Evolutionary conservation across 169 alveolate species (phyloP).

Genomic region (Plasmodium gallinaceum): DNA sequence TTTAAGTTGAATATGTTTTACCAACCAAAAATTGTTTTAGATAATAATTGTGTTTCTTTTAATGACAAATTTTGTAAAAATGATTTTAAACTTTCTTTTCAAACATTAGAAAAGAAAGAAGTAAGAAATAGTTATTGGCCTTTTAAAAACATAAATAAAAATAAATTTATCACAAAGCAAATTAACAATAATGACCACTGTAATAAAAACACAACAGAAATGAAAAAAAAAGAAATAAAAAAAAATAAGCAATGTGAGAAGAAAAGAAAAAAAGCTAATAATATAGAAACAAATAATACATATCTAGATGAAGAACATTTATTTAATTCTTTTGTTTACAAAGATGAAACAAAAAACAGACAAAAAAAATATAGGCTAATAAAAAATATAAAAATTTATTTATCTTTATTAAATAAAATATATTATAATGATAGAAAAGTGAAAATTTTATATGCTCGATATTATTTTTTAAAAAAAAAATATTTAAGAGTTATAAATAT

Average conservation of each 20-base stretch:
- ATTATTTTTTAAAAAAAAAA: constrained; percentile 66
- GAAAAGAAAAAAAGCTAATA: constrained; percentile 10
- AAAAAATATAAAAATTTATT: constrained; percentile 61
- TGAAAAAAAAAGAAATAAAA: constrained; percentile 1
- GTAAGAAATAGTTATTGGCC: constrained; percentile 13
- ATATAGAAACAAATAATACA: constrained; percentile 18
- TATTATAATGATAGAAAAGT: constrained; percentile 66
- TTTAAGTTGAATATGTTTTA: constrained; percentile 5
- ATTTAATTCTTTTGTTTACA: constrained; percentile 26
- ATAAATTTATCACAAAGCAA: neutral
- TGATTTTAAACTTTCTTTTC: constrained; percentile 59
- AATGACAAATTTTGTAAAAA: constrained; percentile 35
- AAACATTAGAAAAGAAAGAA: constrained; percentile 1
- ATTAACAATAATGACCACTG: neutral
- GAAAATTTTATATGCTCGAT: constrained; percentile 65
- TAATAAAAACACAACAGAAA: neutral
- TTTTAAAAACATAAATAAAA: constrained; percentile 4
- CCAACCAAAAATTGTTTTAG: constrained; percentile 29
- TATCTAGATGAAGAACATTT: constrained; percentile 35
- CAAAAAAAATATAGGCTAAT: constrained; percentile 48
- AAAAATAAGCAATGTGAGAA: neutral
- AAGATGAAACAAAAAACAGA: constrained; percentile 25
- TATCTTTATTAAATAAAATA: constrained; percentile 57
- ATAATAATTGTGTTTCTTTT: constrained; percentile 41
- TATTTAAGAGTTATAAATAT: constrained; percentile 53